These are phyloP conservation scores for Hypoxylon sp. DNA, from an alignment of 2,329 filamentous ascomycete genomes.

Conservation along the genomic window DNA sequence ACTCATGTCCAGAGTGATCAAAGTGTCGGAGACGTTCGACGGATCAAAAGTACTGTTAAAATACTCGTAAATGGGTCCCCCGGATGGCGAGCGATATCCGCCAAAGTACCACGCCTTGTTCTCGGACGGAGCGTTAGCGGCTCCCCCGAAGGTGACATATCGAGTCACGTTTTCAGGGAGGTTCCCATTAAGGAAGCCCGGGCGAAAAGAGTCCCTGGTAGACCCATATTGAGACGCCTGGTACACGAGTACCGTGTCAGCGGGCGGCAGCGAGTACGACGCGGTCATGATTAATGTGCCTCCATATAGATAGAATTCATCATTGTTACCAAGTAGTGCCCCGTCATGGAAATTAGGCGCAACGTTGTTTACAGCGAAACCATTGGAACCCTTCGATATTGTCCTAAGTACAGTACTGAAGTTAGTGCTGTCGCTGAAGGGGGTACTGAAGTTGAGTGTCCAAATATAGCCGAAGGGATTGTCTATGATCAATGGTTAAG, in stretches of 20 bases:
- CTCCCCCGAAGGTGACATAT: conserved; percentile 76
- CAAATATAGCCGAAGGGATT: conserved; percentile 69
- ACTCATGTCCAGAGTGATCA: conserved; percentile 75
- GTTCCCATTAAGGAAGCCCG: conserved; percentile 60
- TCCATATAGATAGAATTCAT: conserved; percentile 75
- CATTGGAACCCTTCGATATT: conserved; percentile 63
- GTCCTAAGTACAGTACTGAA: conserved; percentile 65
- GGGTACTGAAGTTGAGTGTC: conserved; percentile 70
- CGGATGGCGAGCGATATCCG: conserved; percentile 68
- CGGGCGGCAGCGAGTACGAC: conserved; percentile 58
- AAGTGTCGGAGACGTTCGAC: conserved; percentile 65
- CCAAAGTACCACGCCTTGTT: conserved; percentile 81
- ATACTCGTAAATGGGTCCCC: conserved; percentile 64
- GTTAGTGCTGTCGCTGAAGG: conserved; percentile 70
- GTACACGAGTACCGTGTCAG: conserved; percentile 65
- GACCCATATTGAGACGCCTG: conserved; percentile 67
- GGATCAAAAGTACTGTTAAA: conserved; percentile 58
- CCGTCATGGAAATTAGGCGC: conserved; percentile 74
- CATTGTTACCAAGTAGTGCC: conserved; percentile 75
- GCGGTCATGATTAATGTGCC: conserved; percentile 63
- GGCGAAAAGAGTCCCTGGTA: conserved; percentile 59
- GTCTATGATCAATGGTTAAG: conserved; percentile 56
- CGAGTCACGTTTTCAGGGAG: conserved; percentile 67
- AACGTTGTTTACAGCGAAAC: conserved; percentile 64
- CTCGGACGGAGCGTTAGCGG: conserved; percentile 76